A percentile compares a stretch with the other conserved stretches of the same genome.
Conservation (phyloP, 257 asterid species). For the Nicotiana otophora region DNA sequence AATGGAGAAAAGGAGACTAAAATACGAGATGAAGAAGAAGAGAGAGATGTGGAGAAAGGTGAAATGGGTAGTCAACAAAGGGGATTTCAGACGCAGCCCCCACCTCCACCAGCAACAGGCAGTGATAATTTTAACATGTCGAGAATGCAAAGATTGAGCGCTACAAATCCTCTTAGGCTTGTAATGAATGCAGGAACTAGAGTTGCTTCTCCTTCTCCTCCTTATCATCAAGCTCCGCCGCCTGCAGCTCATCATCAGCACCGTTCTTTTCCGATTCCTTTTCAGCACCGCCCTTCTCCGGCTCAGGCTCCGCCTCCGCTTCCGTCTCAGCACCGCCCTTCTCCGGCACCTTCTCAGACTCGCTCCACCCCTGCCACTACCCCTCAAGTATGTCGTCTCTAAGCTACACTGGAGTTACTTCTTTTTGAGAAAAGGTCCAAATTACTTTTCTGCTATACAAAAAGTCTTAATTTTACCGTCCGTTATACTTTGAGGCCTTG, state of each 20-base stretch:
- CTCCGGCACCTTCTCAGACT: constrained; percentile 35
- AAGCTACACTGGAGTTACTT: neutral
- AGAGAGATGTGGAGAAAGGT: constrained; percentile 76
- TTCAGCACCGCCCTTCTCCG: constrained; percentile 20
- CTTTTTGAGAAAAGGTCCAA: neutral
- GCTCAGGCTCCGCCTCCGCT: constrained; percentile 8
- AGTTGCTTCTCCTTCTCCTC: constrained; percentile 72
- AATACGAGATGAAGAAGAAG: neutral
- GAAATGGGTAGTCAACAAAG: constrained; percentile 27
- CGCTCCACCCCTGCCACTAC: constrained; percentile 46
- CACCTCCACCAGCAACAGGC: neutral
- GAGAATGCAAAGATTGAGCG: constrained; percentile 72
- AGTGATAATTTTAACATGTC: constrained; percentile 44
- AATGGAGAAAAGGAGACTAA: constrained; percentile 29
- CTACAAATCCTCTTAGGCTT: constrained; percentile 77
- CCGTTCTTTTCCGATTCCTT: constrained; percentile 23
- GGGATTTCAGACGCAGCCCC: constrained; percentile 27
- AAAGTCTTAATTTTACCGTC: too few species aligned
- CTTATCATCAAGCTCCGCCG: neutral
- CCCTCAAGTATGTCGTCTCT: constrained; percentile 55
- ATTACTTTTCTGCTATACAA: neutral
- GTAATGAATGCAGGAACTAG: constrained; percentile 64
- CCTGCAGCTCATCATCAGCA: constrained; percentile 21
- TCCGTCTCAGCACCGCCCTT: constrained; percentile 25
- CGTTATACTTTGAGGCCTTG: too few species aligned